Evolutionary conservation across 2,329 filamentous ascomycete genomes (phyloP), one percentile per base, ranked within the genome.

Genomic region (Epichloe baconii): DNA sequence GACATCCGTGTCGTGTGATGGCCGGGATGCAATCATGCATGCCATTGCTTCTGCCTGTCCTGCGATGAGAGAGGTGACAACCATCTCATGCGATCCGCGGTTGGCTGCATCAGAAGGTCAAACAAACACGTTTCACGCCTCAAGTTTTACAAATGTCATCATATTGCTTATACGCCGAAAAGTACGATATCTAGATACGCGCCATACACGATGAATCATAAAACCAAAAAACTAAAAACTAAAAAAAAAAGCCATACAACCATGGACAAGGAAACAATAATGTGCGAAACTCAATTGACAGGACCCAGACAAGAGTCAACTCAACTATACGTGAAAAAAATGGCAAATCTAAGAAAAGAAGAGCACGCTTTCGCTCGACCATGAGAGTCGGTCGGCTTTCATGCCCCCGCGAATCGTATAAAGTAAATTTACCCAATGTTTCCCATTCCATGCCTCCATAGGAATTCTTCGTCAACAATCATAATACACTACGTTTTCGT

Each of bases 391-490:
- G 36, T 43, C 26, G 26, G 19, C 51, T 26, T 19, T 31, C 41
- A 49, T 47, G 37, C 47, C 37, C 47, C 3, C 14, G 10, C 8
- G 31, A 35, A 47, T 54, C 51, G 47, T 47, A 21, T 17, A 14
- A 42, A 53, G 52, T 21, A 56, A 50, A 52, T 21, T 17, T 38
- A 5, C 37, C 47, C 8, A 37, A 19, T 31, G 50, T 54, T 53
- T 54, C 53, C 47, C 49, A 49, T 58, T 55, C 54, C 61, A 55
- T 63, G 53, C 54, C 56, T 52, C 63, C 56, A 54, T 66, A 52
- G 52, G 58, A 55, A 56, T 61, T 61, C 41, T 11, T 66, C 61
- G 56, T 64, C 57, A 58, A 54, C 56, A 44, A 52, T 66, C 62
- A 57, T 65, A 51, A 62, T 58, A 61, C 55, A 61, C 53, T 51